Evolutionary conservation across 208 protist species (phyloP).

Genomic region (Trypanosoma cruzi): DNA sequence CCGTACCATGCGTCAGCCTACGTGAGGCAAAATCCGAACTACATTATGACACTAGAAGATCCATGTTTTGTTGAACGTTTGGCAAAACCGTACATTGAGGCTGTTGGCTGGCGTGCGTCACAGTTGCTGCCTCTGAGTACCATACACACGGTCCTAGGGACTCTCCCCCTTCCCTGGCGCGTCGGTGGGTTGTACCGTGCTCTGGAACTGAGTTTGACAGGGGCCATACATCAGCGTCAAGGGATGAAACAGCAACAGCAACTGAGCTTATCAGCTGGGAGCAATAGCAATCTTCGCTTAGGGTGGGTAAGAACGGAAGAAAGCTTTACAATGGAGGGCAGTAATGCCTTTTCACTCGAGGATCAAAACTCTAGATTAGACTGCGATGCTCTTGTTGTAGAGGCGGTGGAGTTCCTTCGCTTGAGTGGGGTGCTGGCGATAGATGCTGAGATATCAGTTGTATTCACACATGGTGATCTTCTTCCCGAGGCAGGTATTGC

Average conservation of each 20-base stretch:
- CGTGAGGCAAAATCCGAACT: constrained; percentile 58
- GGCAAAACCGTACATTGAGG: constrained; percentile 46
- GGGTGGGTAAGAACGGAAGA: neutral
- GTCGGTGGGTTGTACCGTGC: constrained; percentile 67
- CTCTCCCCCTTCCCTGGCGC: constrained; percentile 53
- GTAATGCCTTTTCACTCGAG: constrained; percentile 1
- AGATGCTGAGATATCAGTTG: constrained; percentile 51
- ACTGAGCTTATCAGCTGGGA: neutral
- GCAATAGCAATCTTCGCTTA: neutral
- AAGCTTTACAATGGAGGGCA: neutral
- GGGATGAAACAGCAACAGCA: constrained; percentile 26
- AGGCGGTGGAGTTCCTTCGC: constrained; percentile 76
- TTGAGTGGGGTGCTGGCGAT: constrained; percentile 50
- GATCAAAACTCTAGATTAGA: constrained; percentile 35
- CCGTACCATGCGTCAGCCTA: constrained; percentile 8
- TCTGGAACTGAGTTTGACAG: constrained; percentile 52
- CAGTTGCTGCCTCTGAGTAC: constrained; percentile 60
- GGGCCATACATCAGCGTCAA: constrained; percentile 34
- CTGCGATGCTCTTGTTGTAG: constrained; percentile 54
- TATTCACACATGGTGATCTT: constrained; percentile 73
- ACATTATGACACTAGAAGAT: constrained; percentile 54
- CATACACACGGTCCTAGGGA: constrained; percentile 42
- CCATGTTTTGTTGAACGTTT: constrained; percentile 44
- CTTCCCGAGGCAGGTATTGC: constrained; percentile 8
- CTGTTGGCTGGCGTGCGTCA: constrained; percentile 44